phyloP scores from a whole-genome alignment of 805 yeast species.

The Hanseniaspora meyeri region DNA sequence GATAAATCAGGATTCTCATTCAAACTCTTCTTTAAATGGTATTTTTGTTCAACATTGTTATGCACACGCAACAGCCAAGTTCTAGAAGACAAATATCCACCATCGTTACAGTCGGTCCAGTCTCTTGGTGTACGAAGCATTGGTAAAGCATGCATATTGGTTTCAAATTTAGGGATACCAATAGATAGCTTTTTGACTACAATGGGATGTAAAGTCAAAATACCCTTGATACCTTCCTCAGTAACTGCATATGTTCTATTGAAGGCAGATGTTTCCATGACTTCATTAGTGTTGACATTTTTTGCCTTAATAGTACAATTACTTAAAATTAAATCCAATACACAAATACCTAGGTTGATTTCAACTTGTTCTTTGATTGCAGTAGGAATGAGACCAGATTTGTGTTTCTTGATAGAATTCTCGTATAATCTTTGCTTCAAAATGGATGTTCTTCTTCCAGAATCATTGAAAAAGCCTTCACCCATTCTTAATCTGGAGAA shows the following conservation, averaged over 20 bases:
- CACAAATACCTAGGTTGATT: background rate
- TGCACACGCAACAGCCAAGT: conserved; percentile 59
- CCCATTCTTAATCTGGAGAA: conserved; percentile 1
- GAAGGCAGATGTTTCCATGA: conserved; percentile 74
- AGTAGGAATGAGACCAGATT: background rate
- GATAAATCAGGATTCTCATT: conserved; percentile 42
- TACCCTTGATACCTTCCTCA: conserved; percentile 19
- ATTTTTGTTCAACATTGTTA: conserved; percentile 79
- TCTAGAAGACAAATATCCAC: conserved; percentile 67
- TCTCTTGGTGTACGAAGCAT: conserved; percentile 86
- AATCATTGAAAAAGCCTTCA: background rate
- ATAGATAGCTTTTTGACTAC: conserved; percentile 56
- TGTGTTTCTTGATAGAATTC: background rate
- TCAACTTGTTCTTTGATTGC: background rate
- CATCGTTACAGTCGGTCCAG: conserved; percentile 71
- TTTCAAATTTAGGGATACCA: conserved; percentile 48
- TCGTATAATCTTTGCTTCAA: background rate
- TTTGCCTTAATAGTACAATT: background rate
- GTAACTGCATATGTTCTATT: conserved; percentile 62
- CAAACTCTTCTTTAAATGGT: conserved; percentile 78
- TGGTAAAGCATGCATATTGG: conserved; percentile 80
- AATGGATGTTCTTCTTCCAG: background rate
- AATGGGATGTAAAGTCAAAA: conserved; percentile 60
- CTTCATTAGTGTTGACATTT: conserved; percentile 22
- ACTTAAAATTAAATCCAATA: background rate